These are phyloP conservation scores for Ustanciosporium gigantosporum DNA, from an alignment of 1,284 basidiomycete genomes.

Conservation along the genomic window DNA sequence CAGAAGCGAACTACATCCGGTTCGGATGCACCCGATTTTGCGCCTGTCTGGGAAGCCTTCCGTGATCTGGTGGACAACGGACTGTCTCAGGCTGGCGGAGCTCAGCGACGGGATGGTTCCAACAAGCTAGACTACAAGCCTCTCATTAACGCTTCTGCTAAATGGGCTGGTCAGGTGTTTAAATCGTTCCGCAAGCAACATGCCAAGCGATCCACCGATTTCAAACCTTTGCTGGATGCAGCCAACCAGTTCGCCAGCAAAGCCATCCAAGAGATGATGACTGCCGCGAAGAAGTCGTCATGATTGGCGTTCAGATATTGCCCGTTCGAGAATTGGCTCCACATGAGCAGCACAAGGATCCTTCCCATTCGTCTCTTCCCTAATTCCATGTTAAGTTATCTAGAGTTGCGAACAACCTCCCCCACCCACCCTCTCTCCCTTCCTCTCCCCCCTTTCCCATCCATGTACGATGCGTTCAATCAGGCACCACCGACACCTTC, in stretches of 20 bases:
- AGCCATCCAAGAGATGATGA: slow-evolving; percentile 26
- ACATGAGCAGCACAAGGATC: no score
- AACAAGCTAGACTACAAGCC: slow-evolving; percentile 37
- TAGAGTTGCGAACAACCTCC: no score
- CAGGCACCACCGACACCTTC: no score
- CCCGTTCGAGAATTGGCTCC: no score
- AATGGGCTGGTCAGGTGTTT: slow-evolving; percentile 32
- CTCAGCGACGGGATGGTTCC: slow-evolving; percentile 9
- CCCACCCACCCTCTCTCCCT: no score
- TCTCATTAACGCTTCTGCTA: slow-evolving; percentile 27
- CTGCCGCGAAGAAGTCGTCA: background rate
- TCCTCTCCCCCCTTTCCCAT: no score
- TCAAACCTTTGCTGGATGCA: slow-evolving; percentile 81
- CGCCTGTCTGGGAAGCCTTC: slow-evolving; percentile 42
- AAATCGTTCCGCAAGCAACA: slow-evolving; percentile 30
- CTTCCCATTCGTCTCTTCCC: no score
- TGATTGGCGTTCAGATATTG: background rate
- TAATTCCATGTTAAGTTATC: no score
- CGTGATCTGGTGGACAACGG: slow-evolving; percentile 45
- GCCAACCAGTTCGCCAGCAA: slow-evolving; percentile 26
- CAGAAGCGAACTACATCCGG: slow-evolving; percentile 13
- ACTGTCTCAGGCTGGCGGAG: slow-evolving; percentile 24
- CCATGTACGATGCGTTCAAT: no score
- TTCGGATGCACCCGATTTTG: slow-evolving; percentile 24
- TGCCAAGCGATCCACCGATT: slow-evolving; percentile 43